A percentile compares a stretch with the other conserved stretches of the same genome.
These are phyloP conservation scores for Ceratobasidium sp. DNA, from an alignment of 1,284 basidiomycete genomes.

Conservation along the genomic window DNA sequence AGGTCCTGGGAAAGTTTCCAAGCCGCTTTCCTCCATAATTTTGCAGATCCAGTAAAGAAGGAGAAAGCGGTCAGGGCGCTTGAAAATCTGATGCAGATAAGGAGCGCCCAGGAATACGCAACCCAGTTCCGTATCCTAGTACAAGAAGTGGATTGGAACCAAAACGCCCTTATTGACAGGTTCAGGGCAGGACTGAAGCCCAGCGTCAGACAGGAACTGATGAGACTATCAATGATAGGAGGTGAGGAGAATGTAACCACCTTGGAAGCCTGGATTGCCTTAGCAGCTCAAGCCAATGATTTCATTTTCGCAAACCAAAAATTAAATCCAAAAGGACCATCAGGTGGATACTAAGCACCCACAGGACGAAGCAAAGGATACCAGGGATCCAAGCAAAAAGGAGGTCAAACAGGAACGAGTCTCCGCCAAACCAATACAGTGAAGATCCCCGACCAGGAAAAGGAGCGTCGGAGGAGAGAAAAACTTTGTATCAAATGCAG, in stretches of 20 bases:
- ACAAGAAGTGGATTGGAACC: constrained; percentile 16
- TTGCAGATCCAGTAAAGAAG: background rate
- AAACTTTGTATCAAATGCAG: background rate
- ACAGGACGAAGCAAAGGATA: background rate
- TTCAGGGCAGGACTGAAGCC: background rate
- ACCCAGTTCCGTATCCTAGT: background rate
- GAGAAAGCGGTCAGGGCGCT: background rate
- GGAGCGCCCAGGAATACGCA: background rate
- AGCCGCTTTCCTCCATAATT: background rate
- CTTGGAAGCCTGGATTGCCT: background rate
- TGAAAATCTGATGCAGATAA: background rate
- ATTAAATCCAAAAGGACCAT: background rate
- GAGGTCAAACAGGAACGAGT: background rate
- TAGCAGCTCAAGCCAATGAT: background rate
- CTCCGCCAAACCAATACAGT: background rate
- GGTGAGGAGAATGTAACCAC: background rate
- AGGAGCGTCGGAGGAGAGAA: background rate
- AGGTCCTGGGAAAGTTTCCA: background rate
- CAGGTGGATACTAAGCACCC: too few species aligned
- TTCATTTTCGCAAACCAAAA: background rate
- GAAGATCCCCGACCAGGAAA: background rate
- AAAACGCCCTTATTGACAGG: background rate
- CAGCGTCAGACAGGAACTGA: background rate
- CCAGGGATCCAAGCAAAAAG: background rate
- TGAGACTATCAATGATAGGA: background rate